A percentile compares a stretch with the other conserved stretches of the same genome.
phyloP scores from a whole-genome alignment of 2,329 filamentous ascomycete genomes.

The Metarhizium album region DNA sequence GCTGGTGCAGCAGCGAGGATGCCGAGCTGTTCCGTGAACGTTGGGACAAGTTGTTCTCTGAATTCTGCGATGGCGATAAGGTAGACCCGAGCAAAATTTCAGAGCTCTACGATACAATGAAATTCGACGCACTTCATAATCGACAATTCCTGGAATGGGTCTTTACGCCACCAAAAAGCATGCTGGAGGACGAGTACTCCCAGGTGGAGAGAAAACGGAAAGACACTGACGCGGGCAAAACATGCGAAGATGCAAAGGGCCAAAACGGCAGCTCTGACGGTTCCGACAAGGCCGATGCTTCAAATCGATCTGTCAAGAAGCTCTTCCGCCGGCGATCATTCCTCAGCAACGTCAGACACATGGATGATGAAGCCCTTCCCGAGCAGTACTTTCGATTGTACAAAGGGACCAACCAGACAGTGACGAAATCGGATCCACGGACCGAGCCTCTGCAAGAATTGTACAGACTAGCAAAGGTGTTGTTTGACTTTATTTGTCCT shows the following conservation, averaged over 20 bases:
- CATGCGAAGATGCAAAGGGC: slow-evolving; percentile 25
- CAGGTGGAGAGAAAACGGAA: slow-evolving; percentile 31
- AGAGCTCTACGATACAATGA: slow-evolving; percentile 98
- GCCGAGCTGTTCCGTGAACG: slow-evolving; percentile 88
- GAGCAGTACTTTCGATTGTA: slow-evolving; percentile 86
- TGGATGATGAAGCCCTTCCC: slow-evolving; percentile 44
- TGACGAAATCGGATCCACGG: slow-evolving; percentile 67
- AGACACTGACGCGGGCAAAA: slow-evolving; percentile 29
- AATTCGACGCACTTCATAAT: slow-evolving; percentile 96
- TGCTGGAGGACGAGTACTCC: slow-evolving; percentile 61
- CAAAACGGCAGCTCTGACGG: slow-evolving; percentile 21
- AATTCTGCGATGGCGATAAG: slow-evolving; percentile 95
- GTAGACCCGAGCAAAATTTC: slow-evolving; percentile 98
- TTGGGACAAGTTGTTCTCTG: slow-evolving; percentile 96
- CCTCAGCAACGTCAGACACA: slow-evolving; percentile 40
- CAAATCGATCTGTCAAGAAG: slow-evolving; percentile 26
- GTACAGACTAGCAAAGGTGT: slow-evolving; percentile 84
- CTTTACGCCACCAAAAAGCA: slow-evolving; percentile 74
- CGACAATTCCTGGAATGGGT: slow-evolving; percentile 95
- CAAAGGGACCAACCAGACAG: slow-evolving; percentile 58
- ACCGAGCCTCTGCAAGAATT: slow-evolving; percentile 85
- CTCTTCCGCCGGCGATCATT: slow-evolving; percentile 53
- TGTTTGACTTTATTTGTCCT: slow-evolving; percentile 97
- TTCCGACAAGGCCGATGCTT: slow-evolving; percentile 30
- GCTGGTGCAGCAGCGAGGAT: slow-evolving; percentile 96